Evolutionary conservation across 768 basidiomycete genomes (phyloP).

Genomic region (Hemileccinum rubropunctum): DNA sequence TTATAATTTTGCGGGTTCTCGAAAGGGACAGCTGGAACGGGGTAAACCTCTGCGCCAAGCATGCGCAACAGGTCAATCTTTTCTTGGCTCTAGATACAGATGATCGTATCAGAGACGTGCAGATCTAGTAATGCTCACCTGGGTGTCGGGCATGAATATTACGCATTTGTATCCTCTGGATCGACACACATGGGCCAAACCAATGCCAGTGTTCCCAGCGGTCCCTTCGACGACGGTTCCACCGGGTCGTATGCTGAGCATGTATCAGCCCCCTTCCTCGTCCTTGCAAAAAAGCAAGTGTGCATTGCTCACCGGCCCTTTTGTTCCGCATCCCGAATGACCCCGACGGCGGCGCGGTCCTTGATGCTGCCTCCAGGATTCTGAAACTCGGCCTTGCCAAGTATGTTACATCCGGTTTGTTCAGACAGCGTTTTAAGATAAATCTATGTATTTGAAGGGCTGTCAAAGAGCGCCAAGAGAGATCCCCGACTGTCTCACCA

Average conservation of each 20-base stretch:
- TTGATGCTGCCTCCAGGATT: constrained; percentile 98
- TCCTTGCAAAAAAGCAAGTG: background rate
- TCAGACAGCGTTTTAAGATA: constrained; percentile 79
- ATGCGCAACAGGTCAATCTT: constrained; percentile 97
- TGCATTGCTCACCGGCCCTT: constrained; percentile 61
- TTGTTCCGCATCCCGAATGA: constrained; percentile 84
- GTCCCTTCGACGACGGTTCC: constrained; percentile 98
- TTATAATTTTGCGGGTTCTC: constrained; percentile 97
- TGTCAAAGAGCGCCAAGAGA: background rate
- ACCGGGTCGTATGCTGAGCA: constrained; percentile 73
- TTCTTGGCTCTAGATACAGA: constrained; percentile 76
- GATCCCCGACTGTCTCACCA: constrained; percentile 49
- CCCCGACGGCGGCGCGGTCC: constrained; percentile 91
- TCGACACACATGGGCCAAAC: constrained; percentile 92
- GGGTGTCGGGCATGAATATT: constrained; percentile 97
- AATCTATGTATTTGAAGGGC: constrained; percentile 51
- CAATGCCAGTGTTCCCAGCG: constrained; percentile 97
- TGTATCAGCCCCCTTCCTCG: background rate
- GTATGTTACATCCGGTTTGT: constrained; percentile 77
- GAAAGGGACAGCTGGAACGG: constrained; percentile 95
- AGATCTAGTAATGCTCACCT: constrained; percentile 43
- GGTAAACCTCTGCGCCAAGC: constrained; percentile 95
- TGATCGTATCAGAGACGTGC: background rate
- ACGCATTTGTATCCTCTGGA: constrained; percentile 94
- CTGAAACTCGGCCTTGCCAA: constrained; percentile 98